A percentile compares a stretch with the other conserved stretches of the same genome.
These are phyloP conservation scores for Euphorbia lathyris DNA, from an alignment of 345 rosid species.

Conservation along the genomic window DNA sequence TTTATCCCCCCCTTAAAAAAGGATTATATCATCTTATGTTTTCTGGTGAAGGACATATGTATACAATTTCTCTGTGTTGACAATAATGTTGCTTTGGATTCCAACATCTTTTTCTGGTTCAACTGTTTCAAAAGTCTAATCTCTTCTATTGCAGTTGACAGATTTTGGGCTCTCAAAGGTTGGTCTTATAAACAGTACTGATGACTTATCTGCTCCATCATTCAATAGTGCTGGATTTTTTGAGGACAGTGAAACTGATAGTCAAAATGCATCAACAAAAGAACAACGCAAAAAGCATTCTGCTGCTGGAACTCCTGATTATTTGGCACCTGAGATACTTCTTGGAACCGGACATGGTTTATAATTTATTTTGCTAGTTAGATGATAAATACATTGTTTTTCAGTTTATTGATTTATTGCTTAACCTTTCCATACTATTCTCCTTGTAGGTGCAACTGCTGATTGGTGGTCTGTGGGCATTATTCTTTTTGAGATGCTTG, in stretches of 20 bases:
- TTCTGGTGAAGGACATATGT: neutral
- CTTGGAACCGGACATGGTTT: constrained; percentile 97
- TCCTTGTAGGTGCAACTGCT: constrained; percentile 73
- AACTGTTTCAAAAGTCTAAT: constrained; percentile 21
- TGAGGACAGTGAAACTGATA: constrained; percentile 49
- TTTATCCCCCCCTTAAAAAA: neutral
- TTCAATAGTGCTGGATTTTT: constrained; percentile 48
- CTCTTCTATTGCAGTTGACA: constrained; percentile 76
- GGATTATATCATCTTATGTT: neutral
- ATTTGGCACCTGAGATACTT: constrained; percentile 98
- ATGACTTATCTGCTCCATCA: constrained; percentile 81
- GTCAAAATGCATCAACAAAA: constrained; percentile 39
- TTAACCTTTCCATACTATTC: constrained; percentile 17
- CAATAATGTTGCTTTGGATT: constrained; percentile 3
- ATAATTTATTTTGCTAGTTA: constrained; percentile 17
- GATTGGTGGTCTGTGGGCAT: constrained; percentile 99
- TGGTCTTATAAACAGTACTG: constrained; percentile 95
- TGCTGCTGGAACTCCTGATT: constrained; percentile 93
- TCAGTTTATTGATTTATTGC: constrained; percentile 4
- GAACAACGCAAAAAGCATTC: constrained; percentile 70
- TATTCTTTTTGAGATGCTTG: constrained; percentile 86
- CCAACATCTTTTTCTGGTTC: neutral
- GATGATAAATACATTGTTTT: constrained; percentile 3
- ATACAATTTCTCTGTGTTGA: too few relatives aligned
- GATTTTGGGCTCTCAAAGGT: constrained; percentile 98